These are phyloP conservation scores for Colletotrichum sp. DNA, from an alignment of 2,329 filamentous ascomycete species.

Conservation along the genomic window DNA sequence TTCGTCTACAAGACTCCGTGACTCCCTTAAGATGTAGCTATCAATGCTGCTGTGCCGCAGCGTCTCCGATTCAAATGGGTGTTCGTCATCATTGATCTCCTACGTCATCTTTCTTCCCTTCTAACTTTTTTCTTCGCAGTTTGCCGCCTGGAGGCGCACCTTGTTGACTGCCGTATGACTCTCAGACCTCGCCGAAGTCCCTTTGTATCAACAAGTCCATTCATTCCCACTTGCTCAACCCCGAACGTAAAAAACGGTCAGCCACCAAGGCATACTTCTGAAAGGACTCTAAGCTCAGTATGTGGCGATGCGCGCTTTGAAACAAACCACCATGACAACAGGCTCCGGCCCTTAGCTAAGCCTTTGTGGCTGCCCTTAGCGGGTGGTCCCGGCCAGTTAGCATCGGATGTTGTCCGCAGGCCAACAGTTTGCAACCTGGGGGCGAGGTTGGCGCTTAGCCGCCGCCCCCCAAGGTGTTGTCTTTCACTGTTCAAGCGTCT, in stretches of 20 bases:
- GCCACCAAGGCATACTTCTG: not conserved
- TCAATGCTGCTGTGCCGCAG: not conserved
- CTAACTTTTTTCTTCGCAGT: no score
- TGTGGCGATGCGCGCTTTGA: not conserved
- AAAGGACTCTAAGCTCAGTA: not conserved
- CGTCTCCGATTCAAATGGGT: fast-evolving
- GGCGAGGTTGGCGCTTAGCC: not conserved
- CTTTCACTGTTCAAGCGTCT: not conserved
- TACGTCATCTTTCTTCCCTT: no score
- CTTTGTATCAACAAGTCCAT: not conserved
- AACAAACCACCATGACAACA: not conserved
- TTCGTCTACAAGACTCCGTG: not conserved
- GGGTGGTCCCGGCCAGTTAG: not conserved
- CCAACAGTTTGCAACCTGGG: not conserved
- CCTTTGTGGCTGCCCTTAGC: not conserved
- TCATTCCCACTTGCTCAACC: not conserved
- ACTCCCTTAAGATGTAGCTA: fast-evolving
- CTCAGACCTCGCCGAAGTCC: not conserved
- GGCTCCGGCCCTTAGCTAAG: not conserved
- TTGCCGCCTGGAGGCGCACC: no score
- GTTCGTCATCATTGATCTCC: not conserved
- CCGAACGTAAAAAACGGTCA: not conserved
- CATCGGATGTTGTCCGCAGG: not conserved
- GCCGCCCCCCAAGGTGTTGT: not conserved
- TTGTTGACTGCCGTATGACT: no score